phyloP scores from a whole-genome alignment of 2,329 filamentous ascomycete species.

The Verticillium isaacii region DNA sequence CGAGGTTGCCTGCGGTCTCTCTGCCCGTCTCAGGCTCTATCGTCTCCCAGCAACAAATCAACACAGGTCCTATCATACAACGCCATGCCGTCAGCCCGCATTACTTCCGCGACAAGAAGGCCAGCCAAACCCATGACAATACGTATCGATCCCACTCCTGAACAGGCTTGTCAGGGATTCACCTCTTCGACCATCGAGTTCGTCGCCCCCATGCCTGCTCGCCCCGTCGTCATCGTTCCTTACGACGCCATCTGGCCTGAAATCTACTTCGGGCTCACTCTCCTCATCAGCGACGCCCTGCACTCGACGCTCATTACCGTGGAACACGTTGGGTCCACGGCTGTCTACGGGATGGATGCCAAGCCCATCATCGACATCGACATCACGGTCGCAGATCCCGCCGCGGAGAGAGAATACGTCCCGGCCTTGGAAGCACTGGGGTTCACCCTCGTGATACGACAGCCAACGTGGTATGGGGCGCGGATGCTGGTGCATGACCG shows the following conservation, averaged over 20 bases:
- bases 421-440: conserved; percentile 34
- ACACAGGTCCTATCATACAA: too few species aligned
- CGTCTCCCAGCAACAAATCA: too few species aligned
- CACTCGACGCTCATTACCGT: conserved; percentile 15
- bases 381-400: conserved; percentile 33
- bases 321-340: conserved; percentile 45
- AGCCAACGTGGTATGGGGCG: conserved; percentile 43
- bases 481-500: conserved; percentile 33
- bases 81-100: too few species aligned
- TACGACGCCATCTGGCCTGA: not conserved
- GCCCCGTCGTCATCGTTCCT: not conserved
- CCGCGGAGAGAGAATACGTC: conserved; percentile 37
- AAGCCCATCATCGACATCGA: conserved; percentile 51
- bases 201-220: not conserved
- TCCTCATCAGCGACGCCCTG: not conserved
- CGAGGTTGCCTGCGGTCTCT: too few species aligned
- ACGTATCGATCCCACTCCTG: not conserved
- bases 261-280: not conserved
- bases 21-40: too few species aligned
- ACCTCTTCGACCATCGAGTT: not conserved
- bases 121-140: not conserved
- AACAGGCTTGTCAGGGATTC: not conserved
- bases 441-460: conserved; percentile 40
- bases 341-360: conserved; percentile 41
- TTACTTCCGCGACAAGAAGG: too few species aligned